Evolutionary conservation across 441 rosid species (phyloP).

Genomic region (Jatropha podagrica): DNA sequence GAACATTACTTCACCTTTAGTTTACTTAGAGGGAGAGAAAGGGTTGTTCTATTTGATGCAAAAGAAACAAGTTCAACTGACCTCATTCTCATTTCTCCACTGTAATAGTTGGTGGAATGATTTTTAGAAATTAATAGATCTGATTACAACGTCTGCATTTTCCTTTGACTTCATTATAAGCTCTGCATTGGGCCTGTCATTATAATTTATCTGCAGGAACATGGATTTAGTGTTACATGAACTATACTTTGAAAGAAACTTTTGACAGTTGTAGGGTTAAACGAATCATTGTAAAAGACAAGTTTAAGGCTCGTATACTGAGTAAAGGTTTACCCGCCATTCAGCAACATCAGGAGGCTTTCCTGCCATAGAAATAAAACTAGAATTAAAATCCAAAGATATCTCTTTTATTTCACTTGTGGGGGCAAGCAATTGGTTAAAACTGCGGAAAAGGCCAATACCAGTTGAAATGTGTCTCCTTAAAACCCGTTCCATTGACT

Average conservation of each 20-base stretch:
- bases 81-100: slow-evolving; percentile 9
- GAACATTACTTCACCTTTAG: neutral
- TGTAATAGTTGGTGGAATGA: neutral
- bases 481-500: slow-evolving; percentile 75
- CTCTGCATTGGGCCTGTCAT: slow-evolving; percentile 84
- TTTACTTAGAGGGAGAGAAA: neutral
- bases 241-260: neutral
- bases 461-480: slow-evolving; percentile 80
- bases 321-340: slow-evolving; percentile 61
- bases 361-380: slow-evolving; percentile 40
- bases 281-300: neutral
- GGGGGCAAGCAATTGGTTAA: neutral
- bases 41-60: neutral
- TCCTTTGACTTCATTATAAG: slow-evolving; percentile 64
- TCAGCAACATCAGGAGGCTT: slow-evolving; percentile 71
- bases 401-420: neutral
- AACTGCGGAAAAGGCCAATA: slow-evolving; percentile 23
- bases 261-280: neutral
- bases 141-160: slow-evolving; percentile 74
- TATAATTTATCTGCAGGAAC: slow-evolving; percentile 63
- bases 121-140: slow-evolving; percentile 49
- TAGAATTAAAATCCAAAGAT: neutral
- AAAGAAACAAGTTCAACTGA: neutral
- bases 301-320: neutral
- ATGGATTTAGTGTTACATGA: slow-evolving; percentile 6